Evolutionary conservation across 2,329 filamentous ascomycete species (phyloP), one percentile per base, ranked within the genome.

Genomic region (Aschersonia sp.): DNA sequence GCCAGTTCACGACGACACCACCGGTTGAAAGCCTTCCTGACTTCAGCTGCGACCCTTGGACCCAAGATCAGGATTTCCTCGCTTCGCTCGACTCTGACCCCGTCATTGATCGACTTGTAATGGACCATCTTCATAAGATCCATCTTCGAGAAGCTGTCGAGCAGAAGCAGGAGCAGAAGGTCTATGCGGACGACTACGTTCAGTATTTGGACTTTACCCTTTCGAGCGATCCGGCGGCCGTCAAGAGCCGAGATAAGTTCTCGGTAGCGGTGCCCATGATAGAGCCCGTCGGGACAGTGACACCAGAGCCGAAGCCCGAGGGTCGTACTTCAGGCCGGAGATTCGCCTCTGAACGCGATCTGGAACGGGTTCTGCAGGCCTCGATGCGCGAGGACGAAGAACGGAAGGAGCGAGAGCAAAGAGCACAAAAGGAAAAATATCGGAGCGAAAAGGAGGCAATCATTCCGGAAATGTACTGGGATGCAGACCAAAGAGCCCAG

Each of bases 371-470:
- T 6, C 65, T 89, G 44, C 78, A 85, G 58, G 80, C 85, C 55
- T 88, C 84, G 0, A 76, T 81, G 57, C 73, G 75, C 29, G 80
- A 83, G 53, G 82, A 85, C 50, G 80, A 82, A 52, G 83, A 87
- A 57, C 73, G 78, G 35, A 73, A 78, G 50, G 83, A 87, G 54
- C 78, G 82, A 44, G 81, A 85, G 53, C 64, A 72, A 43, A 69
- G 76, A 46, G 76, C 76, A 35, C 75, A 79, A 53, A 79, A 82
- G 58, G 79, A 83, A 47, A 81, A 82, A 57, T 81, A 81, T 50
- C 81, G 85, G 51, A 83, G 78, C 53, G 82, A 85, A 43, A 87
- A 85, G 58, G 86, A 90, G 60, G 86, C 86, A 0, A 71, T 75
- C 4, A 78, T 90, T 44, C 85, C 85, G 0, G 70, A 79, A 49